Percentiles rank a stretch among this genome's conserved stretches.
These are phyloP conservation scores for Asterionellopsis glacialis DNA, from an alignment of 108 stramenopile species.

Conservation along the genomic window DNA sequence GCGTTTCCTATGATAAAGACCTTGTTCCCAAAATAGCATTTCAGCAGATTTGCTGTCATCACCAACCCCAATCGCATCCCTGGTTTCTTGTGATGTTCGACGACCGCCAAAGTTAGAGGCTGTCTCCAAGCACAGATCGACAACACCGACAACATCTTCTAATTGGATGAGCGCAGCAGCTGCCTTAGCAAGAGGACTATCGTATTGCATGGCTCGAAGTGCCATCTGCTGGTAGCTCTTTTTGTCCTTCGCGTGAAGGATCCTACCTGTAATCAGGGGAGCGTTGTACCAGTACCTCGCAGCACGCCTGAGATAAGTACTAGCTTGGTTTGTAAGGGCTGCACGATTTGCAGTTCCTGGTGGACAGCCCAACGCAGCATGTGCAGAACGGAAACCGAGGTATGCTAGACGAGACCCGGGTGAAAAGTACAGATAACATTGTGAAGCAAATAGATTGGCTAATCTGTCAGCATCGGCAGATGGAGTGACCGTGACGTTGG, in stretches of 20 bases:
- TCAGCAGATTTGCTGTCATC: neutral
- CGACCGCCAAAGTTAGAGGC: constrained; percentile 66
- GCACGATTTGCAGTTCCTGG: constrained; percentile 29
- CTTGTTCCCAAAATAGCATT: constrained; percentile 65
- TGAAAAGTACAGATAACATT: constrained; percentile 89
- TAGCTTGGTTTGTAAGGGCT: constrained; percentile 41
- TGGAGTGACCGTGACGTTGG: constrained; percentile 16
- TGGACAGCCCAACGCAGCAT: constrained; percentile 48
- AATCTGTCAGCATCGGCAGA: constrained; percentile 61
- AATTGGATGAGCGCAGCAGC: constrained; percentile 56
- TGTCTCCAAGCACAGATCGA: constrained; percentile 74
- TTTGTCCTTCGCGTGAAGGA: constrained; percentile 28
- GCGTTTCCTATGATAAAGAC: constrained; percentile 61
- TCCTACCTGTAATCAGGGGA: constrained; percentile 58
- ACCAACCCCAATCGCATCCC: constrained; percentile 4
- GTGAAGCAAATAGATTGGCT: constrained; percentile 48
- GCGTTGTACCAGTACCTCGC: constrained; percentile 75
- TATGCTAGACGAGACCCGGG: constrained; percentile 73
- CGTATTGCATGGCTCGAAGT: constrained; percentile 41
- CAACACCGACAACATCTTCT: constrained; percentile 56
- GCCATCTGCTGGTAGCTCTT: constrained; percentile 46
- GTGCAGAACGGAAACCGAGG: constrained; percentile 68
- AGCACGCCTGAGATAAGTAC: constrained; percentile 52
- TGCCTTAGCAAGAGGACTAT: constrained; percentile 77
- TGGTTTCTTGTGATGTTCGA: neutral